A percentile compares a stretch with the other conserved stretches of the same genome.
Evolutionary conservation across 306 rosid species (phyloP).

Genomic region (Vachellia pachyceras): DNA sequence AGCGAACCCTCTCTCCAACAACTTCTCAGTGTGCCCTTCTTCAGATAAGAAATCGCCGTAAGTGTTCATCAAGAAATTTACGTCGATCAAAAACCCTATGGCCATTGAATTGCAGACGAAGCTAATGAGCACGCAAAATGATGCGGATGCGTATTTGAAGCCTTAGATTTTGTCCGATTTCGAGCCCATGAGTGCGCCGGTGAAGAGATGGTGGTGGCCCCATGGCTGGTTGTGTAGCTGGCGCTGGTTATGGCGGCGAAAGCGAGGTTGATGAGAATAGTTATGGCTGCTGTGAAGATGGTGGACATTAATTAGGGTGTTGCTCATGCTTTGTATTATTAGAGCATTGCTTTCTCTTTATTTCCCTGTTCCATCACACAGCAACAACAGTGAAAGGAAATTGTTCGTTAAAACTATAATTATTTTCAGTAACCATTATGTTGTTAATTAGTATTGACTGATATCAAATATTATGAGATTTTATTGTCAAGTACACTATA

Average conservation of each 20-base stretch:
- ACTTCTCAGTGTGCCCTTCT: conserved; percentile 31
- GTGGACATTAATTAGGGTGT: conserved; percentile 69
- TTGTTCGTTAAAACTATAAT: background rate
- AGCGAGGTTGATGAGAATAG: conserved; percentile 52
- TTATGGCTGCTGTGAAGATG: conserved; percentile 63
- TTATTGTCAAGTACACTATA: background rate
- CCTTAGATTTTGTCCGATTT: conserved; percentile 49
- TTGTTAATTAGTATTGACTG: background rate
- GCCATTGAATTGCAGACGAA: conserved; percentile 81
- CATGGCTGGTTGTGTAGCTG: conserved; percentile 48
- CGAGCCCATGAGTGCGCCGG: conserved; percentile 48
- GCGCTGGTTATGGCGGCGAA: conserved; percentile 68
- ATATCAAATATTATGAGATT: background rate
- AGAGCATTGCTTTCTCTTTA: conserved; percentile 61
- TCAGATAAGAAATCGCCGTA: conserved; percentile 32
- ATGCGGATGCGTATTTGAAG: conserved; percentile 65
- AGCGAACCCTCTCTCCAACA: conserved; percentile 68
- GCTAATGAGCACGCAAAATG: conserved; percentile 60
- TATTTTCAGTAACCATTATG: background rate
- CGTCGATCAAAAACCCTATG: conserved; percentile 64
- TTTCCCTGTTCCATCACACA: conserved; percentile 51
- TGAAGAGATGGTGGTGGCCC: conserved; percentile 40
- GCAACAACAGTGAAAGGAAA: background rate
- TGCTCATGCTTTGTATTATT: conserved; percentile 77
- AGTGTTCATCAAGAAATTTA: conserved; percentile 60